These are phyloP conservation scores for Penicillium nucicola DNA, from an alignment of 495 filamentous ascomycete species.

Conservation along the genomic window DNA sequence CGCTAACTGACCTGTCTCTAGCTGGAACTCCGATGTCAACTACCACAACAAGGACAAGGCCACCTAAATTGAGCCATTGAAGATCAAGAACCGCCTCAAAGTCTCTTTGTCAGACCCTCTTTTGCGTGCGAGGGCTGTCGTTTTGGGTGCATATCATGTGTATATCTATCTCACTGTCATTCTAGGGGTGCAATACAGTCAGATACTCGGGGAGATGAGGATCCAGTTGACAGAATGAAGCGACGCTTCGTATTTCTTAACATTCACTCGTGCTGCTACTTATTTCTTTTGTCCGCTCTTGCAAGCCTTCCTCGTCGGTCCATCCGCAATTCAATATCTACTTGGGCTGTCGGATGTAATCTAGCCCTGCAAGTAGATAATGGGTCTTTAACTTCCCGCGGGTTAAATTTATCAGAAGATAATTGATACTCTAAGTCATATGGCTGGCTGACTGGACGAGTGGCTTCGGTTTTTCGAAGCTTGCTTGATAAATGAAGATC, in stretches of 20 bases:
- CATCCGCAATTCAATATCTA: not conserved
- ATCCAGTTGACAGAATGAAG: conserved; percentile 14
- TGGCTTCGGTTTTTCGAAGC: no score
- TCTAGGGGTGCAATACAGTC: conserved; percentile 12
- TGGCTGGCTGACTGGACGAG: no score
- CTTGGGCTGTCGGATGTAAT: not conserved
- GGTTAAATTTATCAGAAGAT: no score
- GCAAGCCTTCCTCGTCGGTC: not conserved
- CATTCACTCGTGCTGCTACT: conserved; percentile 1
- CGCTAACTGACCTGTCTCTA: conserved; percentile 35
- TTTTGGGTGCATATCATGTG: conserved; percentile 17
- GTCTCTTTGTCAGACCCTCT: conserved; percentile 1
- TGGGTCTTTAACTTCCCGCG: no score
- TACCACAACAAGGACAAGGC: conserved; percentile 91
- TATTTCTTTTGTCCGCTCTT: conserved; percentile 1
- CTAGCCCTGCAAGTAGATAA: no score
- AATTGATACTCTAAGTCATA: no score
- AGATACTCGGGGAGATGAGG: conserved; percentile 6
- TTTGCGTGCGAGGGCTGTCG: conserved; percentile 7
- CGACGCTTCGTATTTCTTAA: conserved; percentile 7
- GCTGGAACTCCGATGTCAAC: conserved; percentile 94
- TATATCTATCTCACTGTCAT: conserved; percentile 24
- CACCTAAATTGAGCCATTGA: conserved; percentile 36
- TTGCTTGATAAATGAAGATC: no score
- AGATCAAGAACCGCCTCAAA: conserved; percentile 2